Percentiles rank a stretch among this genome's conserved stretches.
Conservation (phyloP, 768 basidiomycete species). For the Paxillus involutus region DNA sequence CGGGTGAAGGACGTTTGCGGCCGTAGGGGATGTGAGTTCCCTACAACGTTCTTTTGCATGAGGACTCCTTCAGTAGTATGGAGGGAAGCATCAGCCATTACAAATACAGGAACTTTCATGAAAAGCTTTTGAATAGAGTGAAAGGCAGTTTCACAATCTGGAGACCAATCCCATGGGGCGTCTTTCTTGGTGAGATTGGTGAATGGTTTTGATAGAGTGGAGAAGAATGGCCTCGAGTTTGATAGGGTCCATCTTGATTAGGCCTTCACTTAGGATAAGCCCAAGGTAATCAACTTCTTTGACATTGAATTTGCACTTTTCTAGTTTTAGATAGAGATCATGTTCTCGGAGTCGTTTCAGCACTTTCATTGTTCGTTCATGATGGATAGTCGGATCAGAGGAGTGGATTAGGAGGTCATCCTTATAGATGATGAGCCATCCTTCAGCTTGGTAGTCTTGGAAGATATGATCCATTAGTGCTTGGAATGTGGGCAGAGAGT, state of each 20-base stretch:
- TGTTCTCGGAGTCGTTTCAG: slow-evolving; percentile 28
- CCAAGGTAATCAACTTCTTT: background rate
- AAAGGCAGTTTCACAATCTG: background rate
- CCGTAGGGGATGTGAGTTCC: no score
- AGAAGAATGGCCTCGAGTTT: slow-evolving; percentile 36
- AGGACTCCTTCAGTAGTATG: background rate
- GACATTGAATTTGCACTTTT: slow-evolving; percentile 21
- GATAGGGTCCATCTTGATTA: slow-evolving; percentile 31
- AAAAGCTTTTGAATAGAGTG: background rate
- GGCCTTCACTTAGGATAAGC: background rate
- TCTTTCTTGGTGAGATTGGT: background rate
- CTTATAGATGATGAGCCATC: slow-evolving; percentile 26
- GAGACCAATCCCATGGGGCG: background rate
- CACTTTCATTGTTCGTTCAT: slow-evolving; percentile 13
- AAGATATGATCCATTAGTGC: no score
- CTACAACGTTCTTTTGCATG: background rate
- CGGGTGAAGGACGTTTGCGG: no score
- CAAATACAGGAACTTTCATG: background rate
- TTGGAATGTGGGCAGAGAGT: slow-evolving; percentile 21
- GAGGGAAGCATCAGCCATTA: background rate
- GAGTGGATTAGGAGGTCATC: slow-evolving; percentile 28
- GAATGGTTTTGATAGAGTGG: slow-evolving; percentile 25
- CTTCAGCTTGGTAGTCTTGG: no score
- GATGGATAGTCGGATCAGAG: slow-evolving; percentile 8
- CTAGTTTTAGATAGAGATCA: slow-evolving; percentile 34